Evolutionary conservation across 768 basidiomycete genomes (phyloP).

Genomic region (Mycena maculata): DNA sequence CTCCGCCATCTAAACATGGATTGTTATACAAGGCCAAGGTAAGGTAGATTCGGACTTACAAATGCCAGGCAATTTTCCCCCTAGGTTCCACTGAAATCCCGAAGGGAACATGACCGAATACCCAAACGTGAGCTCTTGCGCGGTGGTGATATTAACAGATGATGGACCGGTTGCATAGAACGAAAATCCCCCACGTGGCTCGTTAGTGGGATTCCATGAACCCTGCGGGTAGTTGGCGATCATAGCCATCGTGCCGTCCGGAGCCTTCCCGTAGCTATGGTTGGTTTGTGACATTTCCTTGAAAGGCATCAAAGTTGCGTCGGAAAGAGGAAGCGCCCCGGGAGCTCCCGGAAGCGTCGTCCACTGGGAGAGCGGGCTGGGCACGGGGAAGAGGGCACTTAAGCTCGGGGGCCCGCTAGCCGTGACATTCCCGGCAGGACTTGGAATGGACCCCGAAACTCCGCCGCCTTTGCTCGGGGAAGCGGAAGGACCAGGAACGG

Average conservation of each 20-base stretch:
- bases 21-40: conserved; percentile 14
- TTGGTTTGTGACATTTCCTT: conserved; percentile 49
- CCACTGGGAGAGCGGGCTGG: conserved; percentile 48
- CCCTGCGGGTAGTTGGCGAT: conserved; percentile 66
- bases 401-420: conserved; percentile 21
- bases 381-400: conserved; percentile 55
- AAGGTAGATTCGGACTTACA: conserved; percentile 56
- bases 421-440: neutral
- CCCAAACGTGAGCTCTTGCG: conserved; percentile 72
- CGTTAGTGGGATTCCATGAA: conserved; percentile 61
- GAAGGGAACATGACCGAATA: conserved; percentile 70
- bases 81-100: conserved; percentile 71
- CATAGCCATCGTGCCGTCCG: conserved; percentile 64
- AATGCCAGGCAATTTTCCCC: conserved; percentile 80
- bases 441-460: neutral
- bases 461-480: too few relatives aligned
- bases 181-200: conserved; percentile 69
- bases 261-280: conserved; percentile 54
- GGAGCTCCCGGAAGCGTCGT: conserved; percentile 52
- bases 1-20: conserved; percentile 62
- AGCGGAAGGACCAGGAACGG: neutral
- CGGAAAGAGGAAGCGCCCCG: conserved; percentile 52
- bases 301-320: conserved; percentile 55
- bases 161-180: conserved; percentile 75
- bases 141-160: conserved; percentile 63